Conservation (phyloP, 306 rosid species). For the Hylodesmum podocarpum region DNA sequence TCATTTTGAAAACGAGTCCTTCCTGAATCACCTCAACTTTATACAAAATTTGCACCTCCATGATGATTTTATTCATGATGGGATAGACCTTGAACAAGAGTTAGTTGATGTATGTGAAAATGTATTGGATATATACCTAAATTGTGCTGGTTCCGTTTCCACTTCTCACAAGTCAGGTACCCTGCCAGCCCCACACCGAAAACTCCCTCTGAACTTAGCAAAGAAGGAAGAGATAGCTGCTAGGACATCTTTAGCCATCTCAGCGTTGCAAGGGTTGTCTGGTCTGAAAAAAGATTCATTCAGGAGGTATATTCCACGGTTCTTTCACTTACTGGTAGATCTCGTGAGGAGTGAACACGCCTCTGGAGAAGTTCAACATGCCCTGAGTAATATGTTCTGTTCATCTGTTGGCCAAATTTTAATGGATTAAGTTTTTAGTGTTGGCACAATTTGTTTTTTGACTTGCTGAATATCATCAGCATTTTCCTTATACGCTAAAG, state of each 20-base stretch:
- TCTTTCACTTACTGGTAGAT: constrained; percentile 86
- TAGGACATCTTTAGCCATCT: constrained; percentile 68
- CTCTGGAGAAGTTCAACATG: constrained; percentile 88
- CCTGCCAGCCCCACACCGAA: constrained; percentile 49
- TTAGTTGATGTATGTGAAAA: constrained; percentile 65
- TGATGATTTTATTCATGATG: constrained; percentile 33
- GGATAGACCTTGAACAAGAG: constrained; percentile 64
- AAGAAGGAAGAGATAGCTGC: constrained; percentile 92
- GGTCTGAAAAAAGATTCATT: constrained; percentile 62
- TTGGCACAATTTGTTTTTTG: constrained; percentile 17
- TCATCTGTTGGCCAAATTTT: constrained; percentile 83
- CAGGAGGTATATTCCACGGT: constrained; percentile 58
- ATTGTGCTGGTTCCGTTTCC: constrained; percentile 58
- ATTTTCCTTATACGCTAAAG: constrained; percentile 31
- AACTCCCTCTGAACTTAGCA: constrained; percentile 75
- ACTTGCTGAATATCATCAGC: constrained; percentile 30
- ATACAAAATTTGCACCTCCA: constrained; percentile 48
- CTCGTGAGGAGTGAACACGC: constrained; percentile 85
- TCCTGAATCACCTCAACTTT: constrained; percentile 71
- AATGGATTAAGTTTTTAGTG: constrained; percentile 45
- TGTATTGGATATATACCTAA: constrained; percentile 71
- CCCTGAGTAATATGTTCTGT: constrained; percentile 71
- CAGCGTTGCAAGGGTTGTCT: constrained; percentile 66
- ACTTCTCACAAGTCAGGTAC: constrained; percentile 35
- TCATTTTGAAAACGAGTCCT: constrained; percentile 95